phyloP scores from a whole-genome alignment of 441 rosid species.

The Melastoma candidum region DNA sequence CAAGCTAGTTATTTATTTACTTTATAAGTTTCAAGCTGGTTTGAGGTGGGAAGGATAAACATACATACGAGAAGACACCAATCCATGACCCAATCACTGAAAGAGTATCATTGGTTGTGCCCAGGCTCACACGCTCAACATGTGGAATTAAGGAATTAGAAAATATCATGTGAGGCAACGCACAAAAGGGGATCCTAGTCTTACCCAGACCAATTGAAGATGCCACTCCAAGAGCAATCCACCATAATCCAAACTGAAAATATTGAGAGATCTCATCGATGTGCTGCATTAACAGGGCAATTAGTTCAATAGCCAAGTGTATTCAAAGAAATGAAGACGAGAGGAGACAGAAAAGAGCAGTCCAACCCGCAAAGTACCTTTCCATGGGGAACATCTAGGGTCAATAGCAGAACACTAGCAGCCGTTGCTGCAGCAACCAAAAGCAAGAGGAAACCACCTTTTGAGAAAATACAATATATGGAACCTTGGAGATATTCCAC shows the following conservation, averaged over 20 bases:
- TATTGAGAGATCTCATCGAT: constrained; percentile 14
- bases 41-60: no score
- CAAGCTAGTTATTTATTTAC: no score
- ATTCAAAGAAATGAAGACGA: no score
- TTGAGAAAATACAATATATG: constrained; percentile 46
- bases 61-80: no score
- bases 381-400: constrained; percentile 77
- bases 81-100: neutral
- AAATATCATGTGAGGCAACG: no score
- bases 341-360: neutral
- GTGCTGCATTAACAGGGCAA: constrained; percentile 6
- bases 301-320: neutral
- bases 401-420: constrained; percentile 46
- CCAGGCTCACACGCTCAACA: no score
- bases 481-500: constrained; percentile 43
- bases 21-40: no score
- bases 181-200: neutral
- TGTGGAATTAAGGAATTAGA: no score
- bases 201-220: constrained; percentile 18
- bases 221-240: constrained; percentile 18
- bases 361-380: constrained; percentile 33
- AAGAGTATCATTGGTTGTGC: neutral
- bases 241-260: constrained; percentile 13
- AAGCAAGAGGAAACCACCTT: constrained; percentile 65
- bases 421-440: constrained; percentile 34